Percentiles rank a stretch among this genome's conserved stretches.
Evolutionary conservation across 805 yeast species (phyloP).

Genomic region (Trichomonascus vanleenenianus): DNA sequence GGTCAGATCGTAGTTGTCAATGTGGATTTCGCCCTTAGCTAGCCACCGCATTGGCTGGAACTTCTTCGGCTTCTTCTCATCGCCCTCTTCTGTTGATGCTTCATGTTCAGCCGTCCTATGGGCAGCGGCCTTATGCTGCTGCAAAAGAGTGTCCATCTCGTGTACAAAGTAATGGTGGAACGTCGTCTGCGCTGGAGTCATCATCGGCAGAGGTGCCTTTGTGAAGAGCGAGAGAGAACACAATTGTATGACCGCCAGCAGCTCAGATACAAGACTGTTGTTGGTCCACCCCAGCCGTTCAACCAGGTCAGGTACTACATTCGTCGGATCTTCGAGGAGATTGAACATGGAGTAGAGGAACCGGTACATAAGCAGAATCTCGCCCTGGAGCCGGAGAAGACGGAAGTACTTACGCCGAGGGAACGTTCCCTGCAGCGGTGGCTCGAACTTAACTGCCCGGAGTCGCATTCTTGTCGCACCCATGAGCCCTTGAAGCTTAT

Average conservation of each 20-base stretch:
- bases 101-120: no score
- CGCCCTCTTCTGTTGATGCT: no score
- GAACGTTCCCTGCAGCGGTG: slow-evolving; percentile 28
- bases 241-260: slow-evolving; percentile 27
- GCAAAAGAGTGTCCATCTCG: not conserved
- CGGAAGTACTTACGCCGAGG: slow-evolving; percentile 26
- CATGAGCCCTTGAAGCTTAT: slow-evolving; percentile 8
- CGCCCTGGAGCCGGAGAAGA: slow-evolving; percentile 20
- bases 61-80: slow-evolving; percentile 1
- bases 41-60: not conserved
- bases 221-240: slow-evolving; percentile 22
- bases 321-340: slow-evolving; percentile 18
- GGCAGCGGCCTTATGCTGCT: not conserved
- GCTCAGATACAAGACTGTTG: slow-evolving; percentile 21
- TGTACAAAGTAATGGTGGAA: slow-evolving; percentile 10
- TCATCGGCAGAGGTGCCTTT: slow-evolving; percentile 26
- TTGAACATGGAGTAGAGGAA: slow-evolving; percentile 22
- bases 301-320: slow-evolving; percentile 18
- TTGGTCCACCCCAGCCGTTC: slow-evolving; percentile 26
- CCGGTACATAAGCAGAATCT: slow-evolving; percentile 22
- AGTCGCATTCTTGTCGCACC: slow-evolving; percentile 3
- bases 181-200: slow-evolving; percentile 25
- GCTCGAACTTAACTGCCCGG: slow-evolving; percentile 25
- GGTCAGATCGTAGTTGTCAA: not conserved
- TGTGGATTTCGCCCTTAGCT: not conserved